These are phyloP conservation scores for Davidsoniella neocaledoniae DNA, from an alignment of 2,329 filamentous ascomycete genomes.

Conservation along the genomic window DNA sequence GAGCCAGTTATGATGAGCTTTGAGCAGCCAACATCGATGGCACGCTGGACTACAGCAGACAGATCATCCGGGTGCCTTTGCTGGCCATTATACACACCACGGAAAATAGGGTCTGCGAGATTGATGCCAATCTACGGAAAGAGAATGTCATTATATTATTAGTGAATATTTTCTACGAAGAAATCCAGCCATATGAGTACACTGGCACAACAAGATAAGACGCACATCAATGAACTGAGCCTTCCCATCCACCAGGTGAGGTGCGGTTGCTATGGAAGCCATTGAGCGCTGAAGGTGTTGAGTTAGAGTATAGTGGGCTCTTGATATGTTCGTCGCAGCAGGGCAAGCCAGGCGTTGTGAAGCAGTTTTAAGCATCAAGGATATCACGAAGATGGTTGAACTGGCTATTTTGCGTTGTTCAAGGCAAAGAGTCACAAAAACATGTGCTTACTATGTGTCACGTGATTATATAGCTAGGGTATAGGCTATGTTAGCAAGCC, in stretches of 20 bases:
- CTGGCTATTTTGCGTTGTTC: too few species aligned
- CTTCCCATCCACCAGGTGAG: conserved; percentile 6
- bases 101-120: conserved; percentile 80
- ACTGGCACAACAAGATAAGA: conserved; percentile 3
- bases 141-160: neutral
- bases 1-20: conserved; percentile 93
- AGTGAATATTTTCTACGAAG: neutral
- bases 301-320: too few species aligned
- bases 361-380: too few species aligned
- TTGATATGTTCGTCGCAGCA: too few species aligned
- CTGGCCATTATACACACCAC: conserved; percentile 68
- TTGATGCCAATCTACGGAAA: conserved; percentile 69
- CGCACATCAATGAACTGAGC: conserved; percentile 48
- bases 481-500: too few species aligned
- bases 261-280: neutral
- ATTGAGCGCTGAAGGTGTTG: neutral
- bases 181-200: neutral
- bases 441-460: too few species aligned
- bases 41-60: conserved; percentile 59
- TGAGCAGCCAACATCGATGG: conserved; percentile 58
- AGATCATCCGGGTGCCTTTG: conserved; percentile 59
- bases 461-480: too few species aligned
- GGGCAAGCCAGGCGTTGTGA: too few species aligned
- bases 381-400: too few species aligned
- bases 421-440: too few species aligned